phyloP scores from a whole-genome alignment of 805 yeast genomes.

The Starmerella powellii region DNA sequence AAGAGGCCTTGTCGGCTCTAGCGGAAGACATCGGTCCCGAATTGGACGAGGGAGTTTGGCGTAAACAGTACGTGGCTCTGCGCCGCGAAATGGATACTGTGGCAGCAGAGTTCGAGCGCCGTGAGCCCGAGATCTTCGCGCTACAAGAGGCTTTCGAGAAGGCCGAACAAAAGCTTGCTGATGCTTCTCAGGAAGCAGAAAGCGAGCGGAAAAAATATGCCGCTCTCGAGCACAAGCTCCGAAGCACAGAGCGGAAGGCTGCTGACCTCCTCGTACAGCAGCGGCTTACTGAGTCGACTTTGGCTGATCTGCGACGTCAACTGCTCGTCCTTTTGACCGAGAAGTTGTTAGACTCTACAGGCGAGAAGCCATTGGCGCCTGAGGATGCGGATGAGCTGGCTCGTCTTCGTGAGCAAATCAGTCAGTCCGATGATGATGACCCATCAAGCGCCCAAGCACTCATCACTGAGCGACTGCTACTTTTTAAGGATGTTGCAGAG shows the following conservation, averaged over 20 bases:
- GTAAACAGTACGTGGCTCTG: slow-evolving; percentile 55
- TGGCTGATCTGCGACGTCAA: slow-evolving; percentile 68
- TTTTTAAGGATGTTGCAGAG: slow-evolving; percentile 54
- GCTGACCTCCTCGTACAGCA: slow-evolving; percentile 39
- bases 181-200: slow-evolving; percentile 42
- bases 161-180: slow-evolving; percentile 45
- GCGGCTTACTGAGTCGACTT: slow-evolving; percentile 41
- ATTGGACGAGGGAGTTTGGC: slow-evolving; percentile 52
- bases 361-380: slow-evolving; percentile 53
- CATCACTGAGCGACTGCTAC: slow-evolving; percentile 61
- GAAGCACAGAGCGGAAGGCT: slow-evolving; percentile 27
- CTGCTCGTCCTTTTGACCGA: slow-evolving; percentile 57
- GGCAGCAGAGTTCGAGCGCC: slow-evolving; percentile 61
- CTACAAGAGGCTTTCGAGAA: slow-evolving; percentile 7
- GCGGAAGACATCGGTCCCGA: background rate
- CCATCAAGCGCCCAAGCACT: slow-evolving; percentile 24
- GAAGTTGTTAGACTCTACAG: slow-evolving; percentile 44
- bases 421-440: slow-evolving; percentile 12
- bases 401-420: slow-evolving; percentile 35
- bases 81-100: slow-evolving; percentile 60
- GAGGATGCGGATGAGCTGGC: slow-evolving; percentile 57
- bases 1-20: slow-evolving; percentile 21
- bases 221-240: slow-evolving; percentile 29
- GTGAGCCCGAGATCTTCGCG: slow-evolving; percentile 53
- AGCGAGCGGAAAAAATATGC: slow-evolving; percentile 32